These are phyloP conservation scores for Candida hungchunana DNA, from an alignment of 805 yeast genomes.

Conservation along the genomic window DNA sequence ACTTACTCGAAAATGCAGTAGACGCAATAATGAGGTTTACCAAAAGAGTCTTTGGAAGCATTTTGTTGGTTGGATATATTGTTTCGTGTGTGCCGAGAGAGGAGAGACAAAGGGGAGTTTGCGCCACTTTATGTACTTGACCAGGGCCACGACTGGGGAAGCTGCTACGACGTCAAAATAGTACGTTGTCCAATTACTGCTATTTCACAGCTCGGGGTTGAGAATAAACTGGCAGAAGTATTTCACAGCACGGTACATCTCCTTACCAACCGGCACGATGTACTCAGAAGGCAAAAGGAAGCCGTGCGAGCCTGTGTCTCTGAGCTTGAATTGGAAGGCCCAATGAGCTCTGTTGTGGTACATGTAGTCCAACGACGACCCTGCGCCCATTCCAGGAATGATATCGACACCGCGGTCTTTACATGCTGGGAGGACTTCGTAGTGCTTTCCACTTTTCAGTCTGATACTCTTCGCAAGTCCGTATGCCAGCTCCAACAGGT, in stretches of 20 bases:
- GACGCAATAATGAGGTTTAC: background rate
- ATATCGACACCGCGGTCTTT: conserved; percentile 72
- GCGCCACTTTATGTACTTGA: background rate
- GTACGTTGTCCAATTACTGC: no score
- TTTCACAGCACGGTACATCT: conserved; percentile 61
- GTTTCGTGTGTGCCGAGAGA: no score
- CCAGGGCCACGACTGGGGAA: no score
- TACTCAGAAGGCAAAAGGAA: conserved; percentile 68
- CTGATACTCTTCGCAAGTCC: conserved; percentile 76
- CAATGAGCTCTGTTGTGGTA: conserved; percentile 76
- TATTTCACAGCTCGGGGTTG: conserved; percentile 33
- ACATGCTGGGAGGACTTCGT: conserved; percentile 74
- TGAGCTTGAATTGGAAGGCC: conserved; percentile 78
- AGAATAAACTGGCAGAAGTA: conserved; percentile 54
- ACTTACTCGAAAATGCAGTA: conserved; percentile 8
- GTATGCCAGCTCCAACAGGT: conserved; percentile 73
- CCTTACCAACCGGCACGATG: conserved; percentile 74
- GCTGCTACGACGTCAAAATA: no score
- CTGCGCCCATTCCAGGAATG: conserved; percentile 71
- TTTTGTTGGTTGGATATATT: background rate
- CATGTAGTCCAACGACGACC: conserved; percentile 79
- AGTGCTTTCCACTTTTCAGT: conserved; percentile 54
- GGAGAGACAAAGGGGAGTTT: no score
- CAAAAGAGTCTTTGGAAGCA: background rate
- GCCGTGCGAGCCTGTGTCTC: conserved; percentile 83